Conservation (phyloP, 1,284 basidiomycete species). For the Quambalaria eucalypti region DNA sequence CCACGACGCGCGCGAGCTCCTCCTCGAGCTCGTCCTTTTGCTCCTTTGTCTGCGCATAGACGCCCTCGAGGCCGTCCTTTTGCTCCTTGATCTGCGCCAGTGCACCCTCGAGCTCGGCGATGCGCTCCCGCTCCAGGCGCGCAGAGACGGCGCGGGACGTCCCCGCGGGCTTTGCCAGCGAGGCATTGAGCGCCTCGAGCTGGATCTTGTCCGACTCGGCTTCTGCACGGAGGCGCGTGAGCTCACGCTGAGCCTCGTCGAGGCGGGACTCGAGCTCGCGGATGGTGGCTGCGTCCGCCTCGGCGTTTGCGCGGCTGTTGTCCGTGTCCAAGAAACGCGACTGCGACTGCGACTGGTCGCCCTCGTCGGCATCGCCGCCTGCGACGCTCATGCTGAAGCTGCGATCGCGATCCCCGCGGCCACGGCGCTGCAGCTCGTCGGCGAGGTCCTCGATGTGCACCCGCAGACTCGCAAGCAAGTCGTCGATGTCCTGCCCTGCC, state of each 20-base stretch:
- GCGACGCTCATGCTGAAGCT: not conserved
- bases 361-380: not conserved
- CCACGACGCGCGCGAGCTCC: constrained; percentile 21
- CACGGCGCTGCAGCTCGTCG: constrained; percentile 2
- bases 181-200: constrained; percentile 3
- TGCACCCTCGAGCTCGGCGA: not conserved
- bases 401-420: no score
- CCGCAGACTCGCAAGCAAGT: constrained; percentile 8
- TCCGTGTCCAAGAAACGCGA: not conserved
- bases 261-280: not conserved
- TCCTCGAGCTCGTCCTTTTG: constrained; percentile 33
- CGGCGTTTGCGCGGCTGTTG: not conserved
- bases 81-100: constrained; percentile 25
- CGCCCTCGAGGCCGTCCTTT: constrained; percentile 25
- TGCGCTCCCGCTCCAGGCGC: not conserved
- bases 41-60: constrained; percentile 21
- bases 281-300: not conserved
- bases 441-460: constrained; percentile 27
- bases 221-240: not conserved
- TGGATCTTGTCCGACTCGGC: constrained; percentile 6
- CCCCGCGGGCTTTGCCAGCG: not conserved
- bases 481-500: constrained; percentile 20
- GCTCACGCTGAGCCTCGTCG: not conserved
- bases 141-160: not conserved
- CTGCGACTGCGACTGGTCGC: no score